Conservation (phyloP, 1,284 basidiomycete genomes). For the Ustilago crameri region DNA sequence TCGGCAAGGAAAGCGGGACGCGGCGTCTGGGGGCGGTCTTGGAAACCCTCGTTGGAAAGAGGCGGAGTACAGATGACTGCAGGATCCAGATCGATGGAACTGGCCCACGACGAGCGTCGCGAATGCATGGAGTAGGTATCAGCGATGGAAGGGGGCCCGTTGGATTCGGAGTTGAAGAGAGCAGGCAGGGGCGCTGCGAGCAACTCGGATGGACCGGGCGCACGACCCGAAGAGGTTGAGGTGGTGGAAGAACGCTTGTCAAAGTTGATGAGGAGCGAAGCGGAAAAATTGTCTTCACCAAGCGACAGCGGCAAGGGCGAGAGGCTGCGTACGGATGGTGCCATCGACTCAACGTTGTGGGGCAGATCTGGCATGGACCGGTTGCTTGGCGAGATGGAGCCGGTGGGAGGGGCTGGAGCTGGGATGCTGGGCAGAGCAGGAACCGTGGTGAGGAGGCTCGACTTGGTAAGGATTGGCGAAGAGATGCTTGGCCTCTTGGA, state of each 20-base stretch:
- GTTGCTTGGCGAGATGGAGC: slow-evolving; percentile 1
- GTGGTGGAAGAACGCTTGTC: slow-evolving; percentile 27
- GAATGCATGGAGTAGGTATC: slow-evolving; percentile 32
- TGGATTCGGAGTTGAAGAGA: slow-evolving; percentile 7
- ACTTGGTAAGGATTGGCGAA: slow-evolving; percentile 26
- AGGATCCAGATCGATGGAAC: slow-evolving; percentile 40
- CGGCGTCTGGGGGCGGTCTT: slow-evolving; percentile 1
- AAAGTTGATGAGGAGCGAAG: slow-evolving; percentile 28
- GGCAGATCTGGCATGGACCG: slow-evolving; percentile 25
- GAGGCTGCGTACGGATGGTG: slow-evolving; percentile 20
- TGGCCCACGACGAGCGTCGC: slow-evolving; percentile 40
- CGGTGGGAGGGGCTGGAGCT: neutral
- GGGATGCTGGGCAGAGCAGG: slow-evolving; percentile 8
- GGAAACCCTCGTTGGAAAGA: slow-evolving; percentile 24
- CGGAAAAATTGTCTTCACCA: slow-evolving; percentile 19
- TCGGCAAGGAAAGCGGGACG: slow-evolving; percentile 40
- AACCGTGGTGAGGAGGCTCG: slow-evolving; percentile 12
- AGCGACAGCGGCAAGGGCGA: slow-evolving; percentile 28
- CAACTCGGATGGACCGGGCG: slow-evolving; percentile 37
- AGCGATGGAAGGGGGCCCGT: slow-evolving; percentile 33
- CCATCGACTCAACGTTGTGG: slow-evolving; percentile 15
- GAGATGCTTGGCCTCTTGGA: slow-evolving; percentile 16
- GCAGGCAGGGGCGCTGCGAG: slow-evolving; percentile 13
- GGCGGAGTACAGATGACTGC: slow-evolving; percentile 43
- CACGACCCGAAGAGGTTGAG: slow-evolving; percentile 33